A percentile compares a stretch with the other conserved stretches of the same genome.
Evolutionary conservation across 164 flowering plant genomes (phyloP).

Genomic region (Nymphaea colorata): DNA sequence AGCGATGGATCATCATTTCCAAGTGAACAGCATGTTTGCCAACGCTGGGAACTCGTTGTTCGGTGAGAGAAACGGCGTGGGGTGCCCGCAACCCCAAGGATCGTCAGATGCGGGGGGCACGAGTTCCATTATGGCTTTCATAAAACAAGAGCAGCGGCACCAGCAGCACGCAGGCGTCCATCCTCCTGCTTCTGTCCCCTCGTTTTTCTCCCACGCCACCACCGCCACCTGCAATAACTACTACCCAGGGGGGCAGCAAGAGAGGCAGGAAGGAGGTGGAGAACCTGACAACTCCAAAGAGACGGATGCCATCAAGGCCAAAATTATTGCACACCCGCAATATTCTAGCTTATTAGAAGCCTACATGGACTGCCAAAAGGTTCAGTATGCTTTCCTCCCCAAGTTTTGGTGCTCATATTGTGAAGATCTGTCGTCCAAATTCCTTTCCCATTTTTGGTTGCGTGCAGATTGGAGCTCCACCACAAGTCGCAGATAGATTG

Average conservation of each 20-base stretch:
- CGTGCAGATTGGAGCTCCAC: constrained; percentile 80
- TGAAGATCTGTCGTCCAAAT: too few species aligned
- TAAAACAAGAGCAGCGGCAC: not conserved
- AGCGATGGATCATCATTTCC: not conserved
- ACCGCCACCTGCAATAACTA: not conserved
- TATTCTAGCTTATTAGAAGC: constrained; percentile 75
- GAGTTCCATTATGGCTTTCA: not conserved
- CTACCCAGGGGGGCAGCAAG: not conserved
- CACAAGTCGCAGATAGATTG: constrained; percentile 63
- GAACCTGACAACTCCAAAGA: constrained; percentile 9
- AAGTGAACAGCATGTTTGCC: not conserved
- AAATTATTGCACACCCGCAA: constrained; percentile 84
- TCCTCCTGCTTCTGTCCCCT: not conserved
- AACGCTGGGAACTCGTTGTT: not conserved
- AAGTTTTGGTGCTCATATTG: too few species aligned
- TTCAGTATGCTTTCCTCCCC: constrained; percentile 1
- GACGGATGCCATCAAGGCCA: constrained; percentile 74
- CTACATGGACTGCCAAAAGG: constrained; percentile 96
- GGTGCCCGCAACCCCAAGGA: not conserved
- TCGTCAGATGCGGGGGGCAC: not conserved
- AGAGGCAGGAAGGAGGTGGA: not conserved
- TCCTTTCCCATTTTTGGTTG: not conserved
- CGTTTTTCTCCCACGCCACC: not conserved
- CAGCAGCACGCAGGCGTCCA: not conserved
- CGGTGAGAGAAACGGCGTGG: not conserved